phyloP scores from a whole-genome alignment of 495 filamentous ascomycete genomes.

The Gamarada debralockiae region DNA sequence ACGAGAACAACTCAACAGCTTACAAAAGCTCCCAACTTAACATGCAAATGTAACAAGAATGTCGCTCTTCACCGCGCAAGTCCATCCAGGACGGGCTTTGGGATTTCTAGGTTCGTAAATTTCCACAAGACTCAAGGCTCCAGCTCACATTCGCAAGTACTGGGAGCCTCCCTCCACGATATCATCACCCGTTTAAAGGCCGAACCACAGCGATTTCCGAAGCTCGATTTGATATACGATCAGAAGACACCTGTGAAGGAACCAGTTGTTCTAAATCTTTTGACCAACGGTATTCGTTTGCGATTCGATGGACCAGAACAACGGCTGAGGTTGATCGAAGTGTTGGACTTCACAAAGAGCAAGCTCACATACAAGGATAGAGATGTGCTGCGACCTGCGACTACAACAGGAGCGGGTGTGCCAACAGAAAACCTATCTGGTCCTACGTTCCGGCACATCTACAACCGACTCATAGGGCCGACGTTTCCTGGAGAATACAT shows the following conservation, averaged over 20 bases:
- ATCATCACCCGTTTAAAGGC: slow-evolving; percentile 80
- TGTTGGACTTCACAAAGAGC: slow-evolving; percentile 85
- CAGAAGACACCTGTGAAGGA: slow-evolving; percentile 62
- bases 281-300: slow-evolving; percentile 80
- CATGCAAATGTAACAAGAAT: slow-evolving; percentile 28
- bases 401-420: slow-evolving; percentile 30
- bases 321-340: slow-evolving; percentile 83
- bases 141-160: slow-evolving; percentile 42
- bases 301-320: slow-evolving; percentile 95
- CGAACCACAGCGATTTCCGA: slow-evolving; percentile 74
- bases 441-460: slow-evolving; percentile 86
- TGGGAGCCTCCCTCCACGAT: slow-evolving; percentile 89
- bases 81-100: slow-evolving; percentile 71
- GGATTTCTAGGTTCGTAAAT: slow-evolving; percentile 73
- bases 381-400: slow-evolving; percentile 68
- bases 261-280: slow-evolving; percentile 68
- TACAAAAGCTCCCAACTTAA: too few species aligned
- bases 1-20: too few species aligned
- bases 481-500: slow-evolving; percentile 92
- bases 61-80: slow-evolving; percentile 61
- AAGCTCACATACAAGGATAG: slow-evolving; percentile 79
- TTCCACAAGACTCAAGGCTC: not conserved
- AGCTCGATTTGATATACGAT: slow-evolving; percentile 77
- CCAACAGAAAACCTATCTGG: slow-evolving; percentile 46
- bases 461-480: slow-evolving; percentile 84